Base-by-base conservation (phyloP, 192 early-diverging fungal species). In the Mortierella alpina region DNA sequence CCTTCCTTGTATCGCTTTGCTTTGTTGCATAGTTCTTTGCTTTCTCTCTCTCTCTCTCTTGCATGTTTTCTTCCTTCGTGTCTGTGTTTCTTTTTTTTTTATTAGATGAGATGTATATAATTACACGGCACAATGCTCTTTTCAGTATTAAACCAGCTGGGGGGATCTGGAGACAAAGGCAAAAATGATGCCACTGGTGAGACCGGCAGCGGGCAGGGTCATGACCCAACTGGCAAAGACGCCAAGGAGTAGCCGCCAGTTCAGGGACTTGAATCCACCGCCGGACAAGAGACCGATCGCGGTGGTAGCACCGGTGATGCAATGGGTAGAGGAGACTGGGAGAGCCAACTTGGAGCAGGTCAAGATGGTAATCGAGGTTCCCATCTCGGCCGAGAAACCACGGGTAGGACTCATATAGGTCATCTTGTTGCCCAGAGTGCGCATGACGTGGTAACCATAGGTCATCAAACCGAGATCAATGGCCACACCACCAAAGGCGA, bases 261-360 rank as follows among this genome's bases (percentile, higher is more conserved):
- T 95, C 47, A 95, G 68, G 31, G 91, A 87, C 13, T 84, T 88
- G 50, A 84, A 73, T 63, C 78, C 88, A 63, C 68, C 75, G 44
- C 90, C 91, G 31, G 65, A 76, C 59, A 92, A 91, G 40, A 96
- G 86, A 58, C 93, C 95, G 57, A 96, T 89, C 20, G 85, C 87
- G 10, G 89, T 81, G 15, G 93, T 91, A 31, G 94, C 90, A 57
- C 95, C 93, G 47, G 91, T 92, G 49, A 94, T 92, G 83, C 94
- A 96, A 68, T 94, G 94, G 5, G 94, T 94, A 0, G 94, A 94
- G 13, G 93, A 94, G 14, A 96, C 93, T 12, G 94, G 94, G 11
- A 95, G 84, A 41, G 86, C 87, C 45, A 96, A 73, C 82, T 92
- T 92, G 53, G 92, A 93, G 62, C 93, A 93, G 9, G 94, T 93